A percentile compares a stretch with the other conserved stretches of the same genome.
These are phyloP conservation scores for Astragalus glycyphyllos DNA, from an alignment of 306 rosid genomes.

Conservation along the genomic window DNA sequence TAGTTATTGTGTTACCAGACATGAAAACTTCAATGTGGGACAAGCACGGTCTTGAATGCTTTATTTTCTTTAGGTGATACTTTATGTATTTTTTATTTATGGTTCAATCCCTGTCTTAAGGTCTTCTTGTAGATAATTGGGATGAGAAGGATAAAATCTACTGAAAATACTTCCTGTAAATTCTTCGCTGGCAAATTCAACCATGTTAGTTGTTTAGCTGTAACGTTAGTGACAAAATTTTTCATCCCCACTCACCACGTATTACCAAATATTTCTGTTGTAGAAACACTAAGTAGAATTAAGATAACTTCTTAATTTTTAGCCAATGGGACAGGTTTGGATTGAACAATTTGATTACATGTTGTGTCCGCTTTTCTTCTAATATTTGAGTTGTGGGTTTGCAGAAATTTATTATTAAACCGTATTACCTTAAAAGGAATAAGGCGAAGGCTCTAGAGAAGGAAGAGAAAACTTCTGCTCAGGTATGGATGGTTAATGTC, in stretches of 20 bases:
- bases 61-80: neutral
- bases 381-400: slow-evolving; percentile 41
- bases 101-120: slow-evolving; percentile 10
- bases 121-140: neutral
- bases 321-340: slow-evolving; percentile 2
- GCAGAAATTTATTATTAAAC: slow-evolving; percentile 83
- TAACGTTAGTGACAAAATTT: neutral
- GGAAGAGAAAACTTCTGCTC: slow-evolving; percentile 66
- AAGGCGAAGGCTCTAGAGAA: slow-evolving; percentile 81
- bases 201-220: slow-evolving; percentile 18
- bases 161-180: slow-evolving; percentile 3
- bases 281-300: slow-evolving; percentile 21
- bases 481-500: slow-evolving; percentile 58
- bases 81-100: slow-evolving; percentile 1
- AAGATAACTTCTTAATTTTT: slow-evolving; percentile 31
- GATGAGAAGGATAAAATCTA: slow-evolving; percentile 19
- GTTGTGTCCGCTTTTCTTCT: neutral
- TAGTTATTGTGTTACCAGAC: neutral
- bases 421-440: slow-evolving; percentile 76
- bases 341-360: slow-evolving; percentile 16
- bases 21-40: too few relatives aligned
- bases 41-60: too few relatives aligned
- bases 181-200: slow-evolving; percentile 16
- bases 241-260: neutral
- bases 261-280: slow-evolving; percentile 15